Percentiles rank a stretch among this genome's conserved stretches.
Evolutionary conservation across 345 rosid genomes (phyloP).

Genomic region (Pistacia vera): DNA sequence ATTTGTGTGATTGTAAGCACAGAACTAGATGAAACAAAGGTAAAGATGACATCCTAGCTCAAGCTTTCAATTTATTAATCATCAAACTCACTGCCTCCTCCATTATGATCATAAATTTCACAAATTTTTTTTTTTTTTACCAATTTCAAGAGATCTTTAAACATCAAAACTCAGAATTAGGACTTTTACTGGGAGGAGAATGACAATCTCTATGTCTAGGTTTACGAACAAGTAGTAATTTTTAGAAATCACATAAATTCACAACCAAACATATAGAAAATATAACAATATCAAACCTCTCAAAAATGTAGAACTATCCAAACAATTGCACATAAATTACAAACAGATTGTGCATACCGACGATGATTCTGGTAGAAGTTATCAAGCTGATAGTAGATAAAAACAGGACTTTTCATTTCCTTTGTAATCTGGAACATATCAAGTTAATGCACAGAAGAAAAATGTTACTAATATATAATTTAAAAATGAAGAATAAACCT

Average conservation of each 20-base stretch:
- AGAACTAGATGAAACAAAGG: not conserved
- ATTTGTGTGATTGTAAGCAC: not conserved
- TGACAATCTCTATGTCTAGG: too few relatives aligned
- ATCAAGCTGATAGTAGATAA: slow-evolving; percentile 73
- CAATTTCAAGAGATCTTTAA: slow-evolving; percentile 1
- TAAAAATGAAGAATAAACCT: not conserved
- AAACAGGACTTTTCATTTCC: slow-evolving; percentile 63
- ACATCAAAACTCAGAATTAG: slow-evolving; percentile 4
- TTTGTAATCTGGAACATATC: slow-evolving; percentile 47
- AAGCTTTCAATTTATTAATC: not conserved
- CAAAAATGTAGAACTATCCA: not conserved
- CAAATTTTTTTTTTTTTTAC: not conserved
- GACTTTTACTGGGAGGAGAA: not conserved
- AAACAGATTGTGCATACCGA: slow-evolving; percentile 39
- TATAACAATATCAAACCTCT: not conserved
- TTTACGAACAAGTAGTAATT: too few relatives aligned
- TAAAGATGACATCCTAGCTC: slow-evolving; percentile 1
- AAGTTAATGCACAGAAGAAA: not conserved
- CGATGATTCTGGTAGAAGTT: slow-evolving; percentile 88
- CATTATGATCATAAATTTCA: not conserved
- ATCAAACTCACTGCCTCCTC: not conserved
- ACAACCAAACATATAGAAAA: not conserved
- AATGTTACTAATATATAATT: not conserved
- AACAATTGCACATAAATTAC: not conserved
- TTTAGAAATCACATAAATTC: not conserved